Evolutionary conservation across 495 filamentous ascomycete genomes (phyloP), one percentile per base, ranked within the genome.

Genomic region (Podospora sp.): DNA sequence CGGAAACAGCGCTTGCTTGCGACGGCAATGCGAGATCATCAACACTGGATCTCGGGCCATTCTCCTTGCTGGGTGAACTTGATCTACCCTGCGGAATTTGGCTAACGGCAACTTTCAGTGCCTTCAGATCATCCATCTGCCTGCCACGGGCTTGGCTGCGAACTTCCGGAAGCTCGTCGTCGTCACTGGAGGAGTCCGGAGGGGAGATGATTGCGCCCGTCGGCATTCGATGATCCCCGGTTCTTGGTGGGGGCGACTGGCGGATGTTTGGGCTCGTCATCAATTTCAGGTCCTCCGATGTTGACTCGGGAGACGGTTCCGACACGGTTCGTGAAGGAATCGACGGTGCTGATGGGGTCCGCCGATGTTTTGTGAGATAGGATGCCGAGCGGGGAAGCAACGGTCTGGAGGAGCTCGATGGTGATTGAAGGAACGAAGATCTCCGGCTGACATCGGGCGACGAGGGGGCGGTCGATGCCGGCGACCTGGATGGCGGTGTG

Each of bases 101-200:
- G 73, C 88, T 88, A 63, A 97, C 89, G 12, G 93, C 94, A 35
- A 91, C 89, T 72, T 95, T 89, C 60, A 97, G 81, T 78, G 94
- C 91, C 71, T 89, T 89, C 65, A 92, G 80, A 64, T 87, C 90
- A 68, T 87, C 83, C 25, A 89, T 80, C 51, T 84, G 80, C 65
- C 88, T 84, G 40, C 81, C 83, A 62, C 68, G 70, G 8, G 12
- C 49, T 14, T 72, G 60, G 18, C 18, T 46, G 24, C 82, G 79
- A 21, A 75, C 73, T 72, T 78, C 83, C 63, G 71, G 80, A 40
- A 72, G 67, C 8, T 87, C 86, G 68, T 97, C 95, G 71, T 97
- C 94, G 76, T 99, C 95, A 75, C 92, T 92, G 40, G 84, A 82
- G 12, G 94, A 97, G 63, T 97, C 94, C 0, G 94, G 94, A 22